A percentile compares a stretch with the other conserved stretches of the same genome.
Conservation (phyloP, 192 early-diverging fungal species). For the Coemansia sp. region DNA sequence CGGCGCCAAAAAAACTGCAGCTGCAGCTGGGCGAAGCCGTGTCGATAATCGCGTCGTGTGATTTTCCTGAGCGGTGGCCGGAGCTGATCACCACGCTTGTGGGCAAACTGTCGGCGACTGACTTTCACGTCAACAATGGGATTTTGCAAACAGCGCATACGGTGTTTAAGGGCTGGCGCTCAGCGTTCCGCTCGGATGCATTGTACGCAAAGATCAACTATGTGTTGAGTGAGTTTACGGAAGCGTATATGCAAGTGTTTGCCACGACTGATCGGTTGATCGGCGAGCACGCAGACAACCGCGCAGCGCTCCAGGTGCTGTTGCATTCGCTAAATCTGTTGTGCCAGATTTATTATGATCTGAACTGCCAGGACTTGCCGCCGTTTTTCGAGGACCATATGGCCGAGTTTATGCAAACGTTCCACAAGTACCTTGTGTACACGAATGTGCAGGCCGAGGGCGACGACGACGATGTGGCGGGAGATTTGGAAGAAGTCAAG, state of each 20-base stretch:
- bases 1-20: constrained; percentile 74
- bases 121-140: constrained; percentile 85
- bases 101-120: constrained; percentile 68
- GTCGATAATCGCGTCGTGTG: constrained; percentile 86
- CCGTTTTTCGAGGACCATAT: constrained; percentile 96
- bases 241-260: constrained; percentile 80
- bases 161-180: constrained; percentile 92
- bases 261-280: constrained; percentile 80
- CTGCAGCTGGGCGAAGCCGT: constrained; percentile 90
- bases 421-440: constrained; percentile 88
- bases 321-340: constrained; percentile 74
- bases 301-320: constrained; percentile 65
- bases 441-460: constrained; percentile 67
- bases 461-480: constrained; percentile 80
- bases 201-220: constrained; percentile 91
- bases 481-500: constrained; percentile 84
- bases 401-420: constrained; percentile 72
- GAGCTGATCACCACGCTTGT: constrained; percentile 77
- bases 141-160: constrained; percentile 93
- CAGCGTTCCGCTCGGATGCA: constrained; percentile 72
- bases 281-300: constrained; percentile 63
- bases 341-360: constrained; percentile 88
- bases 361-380: constrained; percentile 96
- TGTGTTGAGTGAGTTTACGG: constrained; percentile 82
- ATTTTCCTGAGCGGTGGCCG: constrained; percentile 92